Evolutionary conservation across 2,329 filamentous ascomycete species (phyloP), one percentile per base, ranked within the genome.

Genomic region (Diplocarpon rosae): DNA sequence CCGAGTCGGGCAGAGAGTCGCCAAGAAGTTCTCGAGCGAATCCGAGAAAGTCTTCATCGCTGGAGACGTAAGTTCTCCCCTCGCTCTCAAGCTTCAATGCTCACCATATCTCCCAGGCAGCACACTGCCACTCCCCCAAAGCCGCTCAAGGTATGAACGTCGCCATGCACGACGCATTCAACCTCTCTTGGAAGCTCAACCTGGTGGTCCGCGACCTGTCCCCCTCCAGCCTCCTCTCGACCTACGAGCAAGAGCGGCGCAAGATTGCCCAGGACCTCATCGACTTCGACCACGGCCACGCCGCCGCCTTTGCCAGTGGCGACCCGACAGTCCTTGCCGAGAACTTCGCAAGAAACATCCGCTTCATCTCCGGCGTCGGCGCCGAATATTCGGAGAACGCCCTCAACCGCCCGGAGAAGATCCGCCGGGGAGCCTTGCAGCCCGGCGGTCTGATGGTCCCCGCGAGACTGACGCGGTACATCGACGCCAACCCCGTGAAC

Each of bases 401-500:
- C 39, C 73, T 83, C 56, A 86, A 83, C 54, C 59, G 78, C 2
- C 70, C 67, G 71, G 43, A 46, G n/a, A 45, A 42, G n/a, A 69
- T 57, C 63, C 71, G 49, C 70, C 72, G 63, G 62, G 60, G 63
- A 9, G 51, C 55, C 29, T 56, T 73, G 0, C 62, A 56, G 20
- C 62, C 66, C 0, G 67, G 67, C 0, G 54, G 59, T 5, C 57
- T 76, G 1, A 62, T 74, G 9, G 68, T 67, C 2, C 83, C 83
- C 2, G 79, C 79, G 33, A 83, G 77, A 62, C 82, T 81, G 14
- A 83, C 80, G 0, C 73, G 84, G 24, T 87, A 82, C 58, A 74
- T 87, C 41, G 84, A 89, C 62, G 79, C 83, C 3, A 89, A 88
- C 55, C 83, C 83, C 0, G 76, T 89, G 34, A 80, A 88, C 54